phyloP scores from a whole-genome alignment of 2,329 filamentous ascomycete species.

The Didymella glomerata region DNA sequence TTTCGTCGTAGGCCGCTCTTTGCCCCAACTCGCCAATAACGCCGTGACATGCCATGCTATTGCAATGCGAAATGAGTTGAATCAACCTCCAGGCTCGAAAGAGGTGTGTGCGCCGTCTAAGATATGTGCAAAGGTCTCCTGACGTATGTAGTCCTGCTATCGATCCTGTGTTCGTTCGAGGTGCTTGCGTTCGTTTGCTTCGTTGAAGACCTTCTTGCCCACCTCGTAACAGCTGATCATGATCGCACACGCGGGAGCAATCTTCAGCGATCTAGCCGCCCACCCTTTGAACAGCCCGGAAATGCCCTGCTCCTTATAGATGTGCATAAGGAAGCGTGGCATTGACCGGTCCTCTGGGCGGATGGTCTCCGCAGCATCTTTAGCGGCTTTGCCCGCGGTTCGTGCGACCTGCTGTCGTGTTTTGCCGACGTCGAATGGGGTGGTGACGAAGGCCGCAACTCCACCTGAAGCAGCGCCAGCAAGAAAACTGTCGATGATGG shows the following conservation, averaged over 20 bases:
- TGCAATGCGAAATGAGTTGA: slow-evolving; percentile 27
- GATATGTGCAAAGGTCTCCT: slow-evolving; percentile 11
- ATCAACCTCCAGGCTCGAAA: slow-evolving; percentile 14
- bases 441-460: slow-evolving; percentile 86
- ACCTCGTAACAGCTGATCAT: slow-evolving; percentile 99
- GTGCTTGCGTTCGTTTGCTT: slow-evolving; percentile 70
- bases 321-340: slow-evolving; percentile 85
- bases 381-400: slow-evolving; percentile 59
- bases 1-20: slow-evolving; percentile 18
- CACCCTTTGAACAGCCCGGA: slow-evolving; percentile 88
- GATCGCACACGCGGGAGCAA: slow-evolving; percentile 95
- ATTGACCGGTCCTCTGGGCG: slow-evolving; percentile 79
- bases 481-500: slow-evolving; percentile 87
- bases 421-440: slow-evolving; percentile 97
- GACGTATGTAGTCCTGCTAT: neutral
- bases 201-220: slow-evolving; percentile 85
- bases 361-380: slow-evolving; percentile 52
- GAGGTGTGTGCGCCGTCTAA: slow-evolving; percentile 10
- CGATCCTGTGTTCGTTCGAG: slow-evolving; percentile 24
- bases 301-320: slow-evolving; percentile 84
- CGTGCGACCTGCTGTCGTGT: slow-evolving; percentile 87
- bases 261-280: slow-evolving; percentile 90
- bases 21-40: slow-evolving; percentile 23
- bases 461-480: slow-evolving; percentile 85
- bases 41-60: slow-evolving; percentile 18